A percentile compares a stretch with the other conserved stretches of the same genome.
Evolutionary conservation across 1,139 yeast species (phyloP).

Genomic region (Sugiyamaella paludigena): DNA sequence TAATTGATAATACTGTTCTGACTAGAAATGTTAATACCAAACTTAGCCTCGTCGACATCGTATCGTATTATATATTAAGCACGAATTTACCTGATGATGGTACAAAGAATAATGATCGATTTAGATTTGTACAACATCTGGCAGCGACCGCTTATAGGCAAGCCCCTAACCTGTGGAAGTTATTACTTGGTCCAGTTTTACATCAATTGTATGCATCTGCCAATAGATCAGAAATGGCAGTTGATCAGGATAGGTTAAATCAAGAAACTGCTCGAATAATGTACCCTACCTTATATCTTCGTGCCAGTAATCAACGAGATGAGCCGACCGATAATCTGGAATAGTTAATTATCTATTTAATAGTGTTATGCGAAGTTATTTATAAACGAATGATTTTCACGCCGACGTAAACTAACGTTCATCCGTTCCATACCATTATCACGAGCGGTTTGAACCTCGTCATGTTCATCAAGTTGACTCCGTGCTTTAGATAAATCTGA

Average conservation of each 20-base stretch:
- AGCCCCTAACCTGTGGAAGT: constrained; percentile 7
- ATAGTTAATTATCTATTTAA: neutral
- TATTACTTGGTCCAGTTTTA: neutral
- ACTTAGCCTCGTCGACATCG: constrained; percentile 1
- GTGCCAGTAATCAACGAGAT: too few relatives aligned
- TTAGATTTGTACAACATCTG: constrained; percentile 1
- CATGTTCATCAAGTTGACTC: constrained; percentile 4
- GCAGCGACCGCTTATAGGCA: constrained; percentile 1
- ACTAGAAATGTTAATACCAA: neutral
- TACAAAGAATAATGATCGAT: neutral
- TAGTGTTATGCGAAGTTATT: constrained; percentile 9
- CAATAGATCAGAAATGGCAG: too few relatives aligned
- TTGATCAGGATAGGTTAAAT: too few relatives aligned
- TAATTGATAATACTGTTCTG: constrained; percentile 4
- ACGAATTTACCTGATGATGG: neutral
- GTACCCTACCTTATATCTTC: too few relatives aligned
- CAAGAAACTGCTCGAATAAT: too few relatives aligned
- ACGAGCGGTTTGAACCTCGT: constrained; percentile 12
- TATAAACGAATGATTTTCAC: constrained; percentile 6
- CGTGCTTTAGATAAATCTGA: neutral
- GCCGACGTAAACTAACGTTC: constrained; percentile 4
- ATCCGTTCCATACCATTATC: constrained; percentile 9
- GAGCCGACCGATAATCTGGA: neutral
- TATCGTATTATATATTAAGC: constrained; percentile 5
- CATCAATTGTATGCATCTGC: neutral